Conservation (phyloP, 1,284 basidiomycete species). For the Microbotryum violaceum region DNA sequence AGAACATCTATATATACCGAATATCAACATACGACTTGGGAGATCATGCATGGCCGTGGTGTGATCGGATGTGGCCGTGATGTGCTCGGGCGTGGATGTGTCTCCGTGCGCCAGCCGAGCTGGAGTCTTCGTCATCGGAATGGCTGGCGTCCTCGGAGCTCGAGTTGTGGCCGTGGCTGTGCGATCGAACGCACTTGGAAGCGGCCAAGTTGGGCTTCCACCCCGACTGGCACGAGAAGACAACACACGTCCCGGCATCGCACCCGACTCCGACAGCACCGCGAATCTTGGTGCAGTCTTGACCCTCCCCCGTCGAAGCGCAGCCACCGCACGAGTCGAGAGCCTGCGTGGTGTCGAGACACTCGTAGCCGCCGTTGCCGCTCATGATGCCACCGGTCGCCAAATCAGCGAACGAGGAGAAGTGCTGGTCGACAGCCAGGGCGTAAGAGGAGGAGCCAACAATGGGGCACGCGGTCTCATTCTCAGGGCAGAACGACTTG, state of each 20-base stretch:
- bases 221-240: constrained; percentile 39
- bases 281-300: constrained; percentile 61
- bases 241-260: constrained; percentile 25
- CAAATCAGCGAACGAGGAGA: constrained; percentile 12
- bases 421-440: constrained; percentile 21
- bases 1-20: not conserved
- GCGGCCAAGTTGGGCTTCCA: constrained; percentile 30
- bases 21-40: not conserved
- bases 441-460: constrained; percentile 27
- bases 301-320: constrained; percentile 53
- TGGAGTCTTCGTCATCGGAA: constrained; percentile 1
- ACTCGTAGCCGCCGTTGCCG: constrained; percentile 39
- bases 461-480: constrained; percentile 33
- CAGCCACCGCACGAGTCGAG: constrained; percentile 62
- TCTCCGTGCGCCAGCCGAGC: constrained; percentile 7
- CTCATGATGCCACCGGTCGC: constrained; percentile 15
- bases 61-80: not conserved
- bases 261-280: constrained; percentile 57
- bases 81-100: constrained; percentile 8
- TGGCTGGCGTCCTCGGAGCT: not conserved
- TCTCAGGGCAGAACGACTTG: constrained; percentile 23
- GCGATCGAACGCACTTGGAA: constrained; percentile 18
- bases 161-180: not conserved
- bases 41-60: constrained; percentile 1
- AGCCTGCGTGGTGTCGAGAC: constrained; percentile 42